A percentile compares a stretch with the other conserved stretches of the same genome.
Conservation (phyloP, 768 basidiomycete genomes). For the Tylopilus felleus region DNA sequence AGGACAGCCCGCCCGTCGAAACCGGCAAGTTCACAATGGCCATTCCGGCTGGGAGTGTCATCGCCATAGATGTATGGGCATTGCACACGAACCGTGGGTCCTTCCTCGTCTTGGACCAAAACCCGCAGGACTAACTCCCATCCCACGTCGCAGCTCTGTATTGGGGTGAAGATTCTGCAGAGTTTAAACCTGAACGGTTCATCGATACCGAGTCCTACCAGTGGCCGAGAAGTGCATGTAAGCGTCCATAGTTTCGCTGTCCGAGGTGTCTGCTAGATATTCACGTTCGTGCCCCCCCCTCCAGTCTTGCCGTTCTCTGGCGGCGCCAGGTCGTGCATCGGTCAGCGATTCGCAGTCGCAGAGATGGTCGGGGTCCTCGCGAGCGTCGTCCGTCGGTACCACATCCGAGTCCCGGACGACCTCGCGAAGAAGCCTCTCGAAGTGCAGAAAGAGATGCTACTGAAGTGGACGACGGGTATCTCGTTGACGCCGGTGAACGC, state of each 20-base stretch:
- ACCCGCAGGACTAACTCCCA: neutral
- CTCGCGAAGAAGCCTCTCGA: conserved; percentile 27
- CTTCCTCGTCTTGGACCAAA: neutral
- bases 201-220: conserved; percentile 46
- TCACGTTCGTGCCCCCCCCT: neutral
- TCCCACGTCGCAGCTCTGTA: conserved; percentile 36
- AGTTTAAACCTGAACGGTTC: conserved; percentile 50
- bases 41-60: conserved; percentile 37
- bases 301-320: conserved; percentile 44
- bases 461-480: conserved; percentile 37
- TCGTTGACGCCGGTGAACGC: conserved; percentile 34
- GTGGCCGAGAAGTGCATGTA: conserved; percentile 41
- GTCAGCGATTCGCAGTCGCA: conserved; percentile 45
- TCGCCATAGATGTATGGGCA: conserved; percentile 41
- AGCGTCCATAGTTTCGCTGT: neutral
- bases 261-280: neutral
- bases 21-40: conserved; percentile 33
- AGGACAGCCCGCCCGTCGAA: conserved; percentile 9
- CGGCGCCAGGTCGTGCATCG: conserved; percentile 47
- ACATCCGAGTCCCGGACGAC: conserved; percentile 39
- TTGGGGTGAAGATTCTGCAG: conserved; percentile 45
- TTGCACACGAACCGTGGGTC: conserved; percentile 46
- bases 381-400: conserved; percentile 40
- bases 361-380: conserved; percentile 44
- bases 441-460: conserved; percentile 33